phyloP scores from a whole-genome alignment of 2,329 filamentous ascomycete species.

The Lachnellula hyalina region DNA sequence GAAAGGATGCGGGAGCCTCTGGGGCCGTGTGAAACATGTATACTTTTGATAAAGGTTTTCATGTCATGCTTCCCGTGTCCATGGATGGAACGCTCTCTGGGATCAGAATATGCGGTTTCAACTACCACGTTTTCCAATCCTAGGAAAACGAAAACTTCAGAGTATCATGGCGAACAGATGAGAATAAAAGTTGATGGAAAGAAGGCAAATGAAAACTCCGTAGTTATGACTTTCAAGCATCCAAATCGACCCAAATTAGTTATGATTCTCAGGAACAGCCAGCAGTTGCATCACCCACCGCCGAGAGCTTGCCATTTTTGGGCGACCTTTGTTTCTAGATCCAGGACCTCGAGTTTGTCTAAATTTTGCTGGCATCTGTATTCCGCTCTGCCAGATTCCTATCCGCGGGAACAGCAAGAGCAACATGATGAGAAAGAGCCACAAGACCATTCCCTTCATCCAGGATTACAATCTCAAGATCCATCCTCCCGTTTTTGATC shows the following conservation, averaged over 20 bases:
- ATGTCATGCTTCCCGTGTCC: too few relatives aligned
- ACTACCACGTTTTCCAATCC: too few relatives aligned
- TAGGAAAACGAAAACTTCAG: too few relatives aligned
- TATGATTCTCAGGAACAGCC: not conserved
- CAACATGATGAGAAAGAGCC: slow-evolving; percentile 63
- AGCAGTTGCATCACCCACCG: not conserved
- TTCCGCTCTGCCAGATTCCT: slow-evolving; percentile 46
- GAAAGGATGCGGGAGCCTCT: too few relatives aligned
- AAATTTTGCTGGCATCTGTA: slow-evolving; percentile 16
- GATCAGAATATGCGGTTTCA: too few relatives aligned
- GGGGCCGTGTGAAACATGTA: too few relatives aligned
- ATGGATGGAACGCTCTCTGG: too few relatives aligned
- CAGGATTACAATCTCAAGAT: slow-evolving; percentile 65
- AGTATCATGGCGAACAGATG: too few relatives aligned
- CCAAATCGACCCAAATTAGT: not conserved
- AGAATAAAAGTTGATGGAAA: too few relatives aligned
- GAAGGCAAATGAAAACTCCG: too few relatives aligned
- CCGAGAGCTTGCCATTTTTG: not conserved
- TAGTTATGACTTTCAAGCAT: too few relatives aligned
- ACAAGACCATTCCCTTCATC: slow-evolving; percentile 61
- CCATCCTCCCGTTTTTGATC: slow-evolving; percentile 66
- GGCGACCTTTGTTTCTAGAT: not conserved
- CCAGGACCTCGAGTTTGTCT: not conserved
- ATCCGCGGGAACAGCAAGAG: slow-evolving; percentile 55
- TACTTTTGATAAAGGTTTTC: too few relatives aligned